phyloP scores from a whole-genome alignment of 257 asterid species.

The Solanum appendiculatum region DNA sequence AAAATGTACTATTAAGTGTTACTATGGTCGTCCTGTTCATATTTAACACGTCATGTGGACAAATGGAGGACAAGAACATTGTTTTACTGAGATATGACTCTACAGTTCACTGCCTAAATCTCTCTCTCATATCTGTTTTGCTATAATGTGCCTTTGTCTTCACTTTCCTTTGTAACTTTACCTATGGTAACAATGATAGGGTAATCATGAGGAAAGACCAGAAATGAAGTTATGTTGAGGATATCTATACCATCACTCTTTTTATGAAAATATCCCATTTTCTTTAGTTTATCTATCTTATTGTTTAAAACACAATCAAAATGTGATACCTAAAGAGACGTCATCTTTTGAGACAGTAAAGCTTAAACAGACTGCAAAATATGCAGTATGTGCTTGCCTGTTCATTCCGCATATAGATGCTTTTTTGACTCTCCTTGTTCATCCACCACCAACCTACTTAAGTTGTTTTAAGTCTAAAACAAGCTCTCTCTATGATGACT shows the following conservation, averaged over 20 bases:
- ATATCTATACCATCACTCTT: background rate
- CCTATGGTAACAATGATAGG: background rate
- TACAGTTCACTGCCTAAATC: background rate
- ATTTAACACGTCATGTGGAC: background rate
- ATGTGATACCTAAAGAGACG: background rate
- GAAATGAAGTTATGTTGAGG: background rate
- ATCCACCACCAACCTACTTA: background rate
- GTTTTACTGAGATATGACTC: background rate
- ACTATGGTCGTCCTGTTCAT: background rate
- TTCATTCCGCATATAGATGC: background rate
- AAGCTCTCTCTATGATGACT: background rate
- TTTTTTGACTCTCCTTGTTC: background rate
- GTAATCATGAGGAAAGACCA: background rate
- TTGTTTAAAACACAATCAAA: background rate
- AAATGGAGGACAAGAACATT: background rate
- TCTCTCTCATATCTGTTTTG: background rate
- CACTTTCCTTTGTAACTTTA: background rate
- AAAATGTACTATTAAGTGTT: background rate
- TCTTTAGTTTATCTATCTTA: background rate
- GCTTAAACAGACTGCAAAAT: background rate
- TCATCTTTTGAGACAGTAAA: background rate
- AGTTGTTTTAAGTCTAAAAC: background rate
- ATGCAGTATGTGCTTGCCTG: background rate
- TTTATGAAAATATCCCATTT: background rate
- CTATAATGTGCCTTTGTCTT: background rate